Percentiles rank a stretch among this genome's conserved stretches.
phyloP scores from a whole-genome alignment of 176 grass and related monocot species.

The Lolium multiflorum region DNA sequence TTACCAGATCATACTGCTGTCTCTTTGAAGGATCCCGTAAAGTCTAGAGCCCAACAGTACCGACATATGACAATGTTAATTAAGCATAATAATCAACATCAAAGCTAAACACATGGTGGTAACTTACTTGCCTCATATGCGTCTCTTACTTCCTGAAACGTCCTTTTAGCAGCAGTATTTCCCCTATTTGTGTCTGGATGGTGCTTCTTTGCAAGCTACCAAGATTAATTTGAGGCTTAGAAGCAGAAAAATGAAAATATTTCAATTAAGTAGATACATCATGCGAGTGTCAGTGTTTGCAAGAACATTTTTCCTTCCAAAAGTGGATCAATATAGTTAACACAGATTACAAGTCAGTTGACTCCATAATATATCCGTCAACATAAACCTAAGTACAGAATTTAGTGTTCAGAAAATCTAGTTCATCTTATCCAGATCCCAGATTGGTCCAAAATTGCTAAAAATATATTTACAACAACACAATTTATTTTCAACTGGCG shows the following conservation, averaged over 20 bases:
- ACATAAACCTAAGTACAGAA: neutral
- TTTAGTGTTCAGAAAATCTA: conserved; percentile 31
- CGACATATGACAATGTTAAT: conserved; percentile 41
- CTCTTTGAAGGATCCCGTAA: conserved; percentile 86
- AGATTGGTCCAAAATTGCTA: neutral
- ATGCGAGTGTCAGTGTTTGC: neutral
- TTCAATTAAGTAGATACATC: conserved; percentile 32
- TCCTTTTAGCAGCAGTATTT: conserved; percentile 76
- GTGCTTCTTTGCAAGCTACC: conserved; percentile 95
- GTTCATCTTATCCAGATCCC: conserved; percentile 31
- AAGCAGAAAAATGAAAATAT: conserved; percentile 19
- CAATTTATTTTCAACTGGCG: conserved; percentile 13
- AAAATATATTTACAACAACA: conserved; percentile 17
- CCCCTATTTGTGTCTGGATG: conserved; percentile 91
- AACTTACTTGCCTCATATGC: conserved; percentile 88
- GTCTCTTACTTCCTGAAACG: conserved; percentile 93
- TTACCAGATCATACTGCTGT: conserved; percentile 88
- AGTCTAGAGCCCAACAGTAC: conserved; percentile 58
- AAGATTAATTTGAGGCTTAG: conserved; percentile 9
- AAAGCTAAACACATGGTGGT: conserved; percentile 23
- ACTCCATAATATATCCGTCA: no score
- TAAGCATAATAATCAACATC: conserved; percentile 32
- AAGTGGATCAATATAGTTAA: neutral
- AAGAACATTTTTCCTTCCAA: neutral
- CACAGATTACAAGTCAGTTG: neutral